Conservation (phyloP, 176 grass and related monocot species). For the Hsuehochloa calcarea region DNA sequence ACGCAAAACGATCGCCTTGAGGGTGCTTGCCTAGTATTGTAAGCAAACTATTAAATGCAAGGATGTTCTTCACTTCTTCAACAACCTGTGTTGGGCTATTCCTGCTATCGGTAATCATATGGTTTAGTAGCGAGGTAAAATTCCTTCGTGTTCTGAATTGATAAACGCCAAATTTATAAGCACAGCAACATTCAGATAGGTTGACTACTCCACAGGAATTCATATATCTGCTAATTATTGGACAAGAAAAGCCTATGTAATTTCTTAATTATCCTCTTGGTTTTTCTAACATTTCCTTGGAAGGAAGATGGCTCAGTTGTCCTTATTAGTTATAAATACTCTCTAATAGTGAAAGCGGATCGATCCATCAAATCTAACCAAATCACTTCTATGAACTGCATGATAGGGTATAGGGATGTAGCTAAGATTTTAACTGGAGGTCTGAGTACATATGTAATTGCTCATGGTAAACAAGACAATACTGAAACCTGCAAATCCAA, state of each 20-base stretch:
- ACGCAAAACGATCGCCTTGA: slow-evolving; percentile 55
- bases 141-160: slow-evolving; percentile 10
- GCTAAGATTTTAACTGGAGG: slow-evolving; percentile 8
- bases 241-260: slow-evolving; percentile 3
- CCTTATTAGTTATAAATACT: not conserved
- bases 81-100: slow-evolving; percentile 50
- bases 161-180: not conserved
- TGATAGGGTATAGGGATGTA: not conserved
- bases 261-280: not conserved
- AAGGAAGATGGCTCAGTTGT: not conserved
- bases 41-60: slow-evolving; percentile 78
- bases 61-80: slow-evolving; percentile 73
- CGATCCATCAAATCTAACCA: slow-evolving; percentile 16
- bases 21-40: slow-evolving; percentile 69
- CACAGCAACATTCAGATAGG: not conserved
- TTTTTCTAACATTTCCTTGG: slow-evolving; percentile 10
- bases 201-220: slow-evolving; percentile 1
- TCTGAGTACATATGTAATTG: not conserved
- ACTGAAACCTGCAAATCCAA: not conserved
- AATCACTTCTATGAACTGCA: not conserved
- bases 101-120: slow-evolving; percentile 52
- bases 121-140: slow-evolving; percentile 38
- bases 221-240: slow-evolving; percentile 17
- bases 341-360: not conserved
- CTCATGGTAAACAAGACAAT: slow-evolving; percentile 8